Conservation (phyloP, 805 yeast genomes). For the Alloascoidea hylecoeti region DNA sequence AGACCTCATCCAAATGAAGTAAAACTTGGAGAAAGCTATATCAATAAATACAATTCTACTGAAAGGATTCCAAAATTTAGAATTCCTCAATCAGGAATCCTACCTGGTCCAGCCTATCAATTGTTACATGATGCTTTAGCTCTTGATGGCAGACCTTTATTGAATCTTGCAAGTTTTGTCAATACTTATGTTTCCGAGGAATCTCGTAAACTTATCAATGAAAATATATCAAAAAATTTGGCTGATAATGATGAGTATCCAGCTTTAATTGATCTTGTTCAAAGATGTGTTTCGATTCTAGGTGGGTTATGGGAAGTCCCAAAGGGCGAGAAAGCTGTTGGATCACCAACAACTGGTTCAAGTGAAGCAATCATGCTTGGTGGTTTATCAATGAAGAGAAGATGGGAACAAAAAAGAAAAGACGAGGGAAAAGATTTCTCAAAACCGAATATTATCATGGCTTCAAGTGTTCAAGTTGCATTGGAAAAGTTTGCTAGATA, state of each 20-base stretch:
- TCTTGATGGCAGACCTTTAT: conserved; percentile 72
- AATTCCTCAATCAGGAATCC: conserved; percentile 44
- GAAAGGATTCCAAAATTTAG: conserved; percentile 34
- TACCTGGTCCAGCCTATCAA: conserved; percentile 38
- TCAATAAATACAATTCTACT: conserved; percentile 9
- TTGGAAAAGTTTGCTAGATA: conserved; percentile 88
- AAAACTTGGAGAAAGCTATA: conserved; percentile 6
- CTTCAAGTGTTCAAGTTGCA: conserved; percentile 88
- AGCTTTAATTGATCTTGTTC: conserved; percentile 62
- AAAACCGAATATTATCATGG: conserved; percentile 82
- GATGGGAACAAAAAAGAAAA: conserved; percentile 62
- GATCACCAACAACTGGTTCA: conserved; percentile 90
- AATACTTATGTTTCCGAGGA: conserved; percentile 52
- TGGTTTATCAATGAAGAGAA: conserved; percentile 83
- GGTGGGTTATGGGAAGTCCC: conserved; percentile 76
- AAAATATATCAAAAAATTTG: conserved; percentile 72
- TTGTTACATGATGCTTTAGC: conserved; percentile 60
- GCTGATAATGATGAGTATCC: conserved; percentile 95
- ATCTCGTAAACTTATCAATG: conserved; percentile 39
- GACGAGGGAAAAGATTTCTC: conserved; percentile 42
- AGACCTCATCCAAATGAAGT: conserved; percentile 1
- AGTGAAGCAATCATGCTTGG: conserved; percentile 91
- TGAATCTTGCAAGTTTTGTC: conserved; percentile 84
- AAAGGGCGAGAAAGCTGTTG: conserved; percentile 35
- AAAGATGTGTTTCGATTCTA: conserved; percentile 70